These are phyloP conservation scores for Holtermannia corniformis DNA, from an alignment of 768 basidiomycete species.

Conservation along the genomic window DNA sequence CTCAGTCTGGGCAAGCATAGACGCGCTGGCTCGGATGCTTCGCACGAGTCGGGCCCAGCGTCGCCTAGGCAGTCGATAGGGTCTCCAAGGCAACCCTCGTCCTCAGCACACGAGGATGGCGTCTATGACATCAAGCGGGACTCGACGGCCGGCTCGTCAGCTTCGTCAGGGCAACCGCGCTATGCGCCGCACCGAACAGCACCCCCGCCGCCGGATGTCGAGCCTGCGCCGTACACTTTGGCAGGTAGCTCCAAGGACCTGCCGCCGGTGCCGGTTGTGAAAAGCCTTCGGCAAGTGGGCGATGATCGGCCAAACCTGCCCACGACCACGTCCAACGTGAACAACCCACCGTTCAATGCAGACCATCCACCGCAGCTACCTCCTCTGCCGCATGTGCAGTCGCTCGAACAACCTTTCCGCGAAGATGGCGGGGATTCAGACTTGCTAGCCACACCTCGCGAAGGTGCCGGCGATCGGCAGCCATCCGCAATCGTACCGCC, in stretches of 20 bases:
- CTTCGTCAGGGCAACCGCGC: too few relatives aligned
- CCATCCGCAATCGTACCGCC: background rate
- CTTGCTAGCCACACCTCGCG: background rate
- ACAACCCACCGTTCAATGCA: slow-evolving; percentile 8
- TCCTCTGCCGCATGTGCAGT: background rate
- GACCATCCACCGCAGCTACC: background rate
- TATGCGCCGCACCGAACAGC: background rate
- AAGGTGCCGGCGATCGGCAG: too few relatives aligned
- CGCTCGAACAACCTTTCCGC: background rate
- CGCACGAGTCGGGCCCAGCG: background rate
- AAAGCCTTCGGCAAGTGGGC: background rate
- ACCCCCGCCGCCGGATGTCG: background rate
- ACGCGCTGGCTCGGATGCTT: slow-evolving; percentile 1
- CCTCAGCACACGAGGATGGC: too few relatives aligned
- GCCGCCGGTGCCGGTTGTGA: background rate
- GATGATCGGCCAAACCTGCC: slow-evolving; percentile 15
- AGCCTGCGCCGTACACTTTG: too few relatives aligned
- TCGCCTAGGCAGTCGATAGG: slow-evolving; percentile 1
- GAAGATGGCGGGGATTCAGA: too few relatives aligned
- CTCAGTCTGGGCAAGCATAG: slow-evolving; percentile 9
- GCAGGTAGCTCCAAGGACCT: background rate
- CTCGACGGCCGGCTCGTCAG: background rate
- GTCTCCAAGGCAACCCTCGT: background rate
- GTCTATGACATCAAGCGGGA: background rate
- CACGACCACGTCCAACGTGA: slow-evolving; percentile 16